Evolutionary conservation across 495 filamentous ascomycete species (phyloP), one percentile per base, ranked within the genome.

Genomic region (Lichina pygmaea): DNA sequence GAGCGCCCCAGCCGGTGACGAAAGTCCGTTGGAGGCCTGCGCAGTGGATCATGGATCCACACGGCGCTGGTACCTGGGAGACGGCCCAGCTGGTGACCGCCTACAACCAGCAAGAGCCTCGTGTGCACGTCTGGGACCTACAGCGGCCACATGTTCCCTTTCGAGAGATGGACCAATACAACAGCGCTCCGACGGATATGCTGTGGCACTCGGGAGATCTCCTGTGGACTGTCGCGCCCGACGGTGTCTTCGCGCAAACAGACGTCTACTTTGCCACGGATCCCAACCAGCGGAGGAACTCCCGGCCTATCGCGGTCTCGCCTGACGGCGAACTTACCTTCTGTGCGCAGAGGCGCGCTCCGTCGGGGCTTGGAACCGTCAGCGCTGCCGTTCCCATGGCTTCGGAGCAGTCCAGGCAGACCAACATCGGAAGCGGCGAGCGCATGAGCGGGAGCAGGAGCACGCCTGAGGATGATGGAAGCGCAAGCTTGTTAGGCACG

Each of bases 181-280:
- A 77, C 34, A 66, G 57, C 33, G 65, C 77, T 16, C 76, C 84
- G 8, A 74, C 72, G 38, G 80, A 84, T 46, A 60, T 95, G 44
- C 68, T 92, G 31, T 97, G 91, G 91, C 82, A 77, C 54, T 79
- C 83, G 39, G 77, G 85, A 53, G 81, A 93, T 53, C 65, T 92
- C 4, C 61, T 97, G 31, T 97, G 89, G 86, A 86, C 81, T 13
- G 85, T 81, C 38, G 84, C 84, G 6, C 75, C 75, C 34, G 78
- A 83, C 37, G 81, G 82, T 16, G 65, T 71, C 6, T 93, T 97
- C 53, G 74, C 75, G 15, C 89, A 97, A 57, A 83, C 79, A 42
- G 86, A 97, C 57, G 66, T 93, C 34, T 72, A 79, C 17, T 89
- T 78, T 62, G 72, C 80, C 7, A 71, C 77, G 15, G 77, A 82